Percentiles rank a stretch among this genome's conserved stretches.
These are phyloP conservation scores for Aspergillus nomiae DNA, from an alignment of 2,329 filamentous ascomycete species.

Conservation along the genomic window DNA sequence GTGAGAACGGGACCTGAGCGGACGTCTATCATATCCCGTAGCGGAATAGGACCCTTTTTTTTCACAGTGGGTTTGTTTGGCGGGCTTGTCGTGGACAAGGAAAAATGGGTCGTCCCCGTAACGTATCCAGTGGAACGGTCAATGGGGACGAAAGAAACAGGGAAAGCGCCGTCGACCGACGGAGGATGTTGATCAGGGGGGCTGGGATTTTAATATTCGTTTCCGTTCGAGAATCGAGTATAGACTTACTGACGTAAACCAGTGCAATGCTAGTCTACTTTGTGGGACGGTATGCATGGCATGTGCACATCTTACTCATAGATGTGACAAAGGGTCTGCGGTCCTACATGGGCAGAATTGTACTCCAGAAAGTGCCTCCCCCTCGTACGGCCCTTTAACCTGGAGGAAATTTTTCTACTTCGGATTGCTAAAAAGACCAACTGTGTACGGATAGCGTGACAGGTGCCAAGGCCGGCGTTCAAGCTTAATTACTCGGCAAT, in stretches of 20 bases:
- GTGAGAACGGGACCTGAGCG: not conserved
- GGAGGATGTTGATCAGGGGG: conserved; percentile 8
- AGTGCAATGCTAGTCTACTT: not conserved
- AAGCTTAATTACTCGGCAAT: conserved; percentile 16
- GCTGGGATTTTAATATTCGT: not conserved
- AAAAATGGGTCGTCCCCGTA: conserved; percentile 8
- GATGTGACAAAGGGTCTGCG: not conserved
- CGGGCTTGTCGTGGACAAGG: not conserved
- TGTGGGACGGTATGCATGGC: not conserved
- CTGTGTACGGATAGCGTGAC: conserved; percentile 2
- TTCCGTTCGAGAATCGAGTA: not conserved
- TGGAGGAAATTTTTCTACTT: not conserved
- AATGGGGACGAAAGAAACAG: not conserved
- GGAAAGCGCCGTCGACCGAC: conserved; percentile 1
- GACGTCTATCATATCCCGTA: conserved; percentile 2
- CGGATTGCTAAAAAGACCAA: not conserved
- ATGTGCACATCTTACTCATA: not conserved
- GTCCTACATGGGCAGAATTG: not conserved
- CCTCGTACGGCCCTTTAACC: not conserved
- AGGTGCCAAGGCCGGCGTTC: conserved; percentile 19
- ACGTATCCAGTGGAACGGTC: not conserved
- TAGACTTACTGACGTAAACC: conserved; percentile 3
- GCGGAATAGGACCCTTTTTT: conserved; percentile 2
- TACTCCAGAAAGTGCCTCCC: not conserved
- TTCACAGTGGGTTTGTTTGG: not conserved